Evolutionary conservation across 2,329 filamentous ascomycete species (phyloP), one percentile per base, ranked within the genome.

Genomic region (Capronia epimyces): DNA sequence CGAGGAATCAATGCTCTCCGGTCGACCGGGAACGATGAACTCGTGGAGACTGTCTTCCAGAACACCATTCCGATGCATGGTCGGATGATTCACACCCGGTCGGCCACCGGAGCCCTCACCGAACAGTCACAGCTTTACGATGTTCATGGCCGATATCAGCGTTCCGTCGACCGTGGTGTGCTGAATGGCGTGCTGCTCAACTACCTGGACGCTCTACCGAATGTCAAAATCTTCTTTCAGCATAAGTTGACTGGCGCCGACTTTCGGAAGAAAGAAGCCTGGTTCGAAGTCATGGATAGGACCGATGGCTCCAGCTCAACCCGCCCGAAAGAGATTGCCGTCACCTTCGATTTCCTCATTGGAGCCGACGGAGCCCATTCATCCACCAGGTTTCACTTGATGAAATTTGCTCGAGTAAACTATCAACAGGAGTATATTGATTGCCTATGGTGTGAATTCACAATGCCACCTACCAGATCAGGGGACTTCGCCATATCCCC

Each of bases 351-450:
- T 68, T 81, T 95, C 59, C 82, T 98, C 72, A 87, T 98, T 51
- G 93, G 93, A 8, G 90, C 91, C 27, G 93, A 98, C 64, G 93
- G 93, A 6, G 93, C 93, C 0, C 91, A 98, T 70, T 97, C 91
- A 0, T 84, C 89, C 37, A 84, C 90, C 3, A 79, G 93, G 45
- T 94, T 89, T 66, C 89, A 97, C 65, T 74, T 98, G 71, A 98
- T 98, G 91, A 97, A 97, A 71, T 96, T 81, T 63, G 80, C 85
- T 1, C 82, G 86, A 9, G 88, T 97, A 81, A 82, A 93, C 69
- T 98, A 95, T 65, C 78, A 86, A 61, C 93, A 98, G 66, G 82
- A 89, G 62, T 98, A 98, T 67, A 93, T 98, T 65, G 91, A 97
- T 68, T 93, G 90, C 0, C 72, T 97, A 3, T 98, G 93, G 93